Evolutionary conservation across 2,329 filamentous ascomycete species (phyloP), one percentile per base, ranked within the genome.

Genomic region (Monosporascus sp.): DNA sequence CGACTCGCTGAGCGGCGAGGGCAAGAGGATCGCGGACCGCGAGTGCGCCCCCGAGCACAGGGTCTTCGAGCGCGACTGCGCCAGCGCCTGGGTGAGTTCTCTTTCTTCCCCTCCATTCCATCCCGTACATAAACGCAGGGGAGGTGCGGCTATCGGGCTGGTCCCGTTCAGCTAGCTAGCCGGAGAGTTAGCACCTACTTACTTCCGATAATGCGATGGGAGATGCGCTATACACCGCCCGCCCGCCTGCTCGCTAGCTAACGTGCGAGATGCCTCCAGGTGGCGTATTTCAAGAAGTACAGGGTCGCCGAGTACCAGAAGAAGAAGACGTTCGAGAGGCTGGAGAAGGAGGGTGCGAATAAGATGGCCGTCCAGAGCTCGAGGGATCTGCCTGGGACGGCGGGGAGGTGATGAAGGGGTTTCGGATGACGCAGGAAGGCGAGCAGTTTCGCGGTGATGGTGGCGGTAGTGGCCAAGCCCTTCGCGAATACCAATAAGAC

Each of bases 251-350:
- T 24, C 3, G 24, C 31, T 35, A 35, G 31, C 5, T 35, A 35
- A 35, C 31, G 31, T 14, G 31, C 11, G 31, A 35, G 31, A 11
- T 35, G 31, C 31, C 3, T 24, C 51, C 63, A 94, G 90, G 89
- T 97, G 56, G 91, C 91, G 73, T 97, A 99, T 73, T 99, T 99
- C 75, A 97, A 97, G 78, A 92, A 97, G 73, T 88, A 91, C 74
- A 81, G 94, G 65, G 90, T 97, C 37, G 93, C 95, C 74, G 94
- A 99, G 63, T 81, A 89, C 66, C 89, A 96, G 64, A 91, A 93
- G 72, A 87, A 89, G 66, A 78, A 86, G 72, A 88, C 90, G 24
- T 76, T 96, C 59, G 86, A 88, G 63, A 83, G 84, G 67, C 81
- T 96, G 63, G 80, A 87, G 68, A 80, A 78, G 47, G 87, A 93